Base-by-base conservation (phyloP, 2,329 filamentous ascomycete species). In the Aspergillus melleus region DNA sequence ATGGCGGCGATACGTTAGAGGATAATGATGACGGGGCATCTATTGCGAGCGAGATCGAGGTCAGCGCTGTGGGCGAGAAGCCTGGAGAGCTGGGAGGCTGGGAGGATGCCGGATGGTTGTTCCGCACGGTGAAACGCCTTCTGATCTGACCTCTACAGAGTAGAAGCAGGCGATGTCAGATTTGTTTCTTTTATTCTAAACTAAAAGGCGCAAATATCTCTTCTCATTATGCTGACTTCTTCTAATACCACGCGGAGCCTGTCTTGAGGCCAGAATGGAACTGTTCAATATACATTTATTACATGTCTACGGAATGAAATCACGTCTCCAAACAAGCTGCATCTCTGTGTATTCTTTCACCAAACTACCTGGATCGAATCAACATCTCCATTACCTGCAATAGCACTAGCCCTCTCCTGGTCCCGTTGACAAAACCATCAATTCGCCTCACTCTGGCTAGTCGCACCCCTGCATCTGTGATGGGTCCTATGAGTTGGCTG, bases 61-160 rank as follows among this genome's bases (percentile, higher is more conserved):
- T 54, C n/a, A 10, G 58, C 26, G 49, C 50, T 2, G 16, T 62
- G 29, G 68, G 73, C 47, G 76, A 79, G 58, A 77, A 72, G 29
- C 68, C 74, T 2, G 73, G 74, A 6, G 68, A 72, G 2, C 32
- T 70, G 19, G 83, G 81, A 5, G 83, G 83, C 0, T 87, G 84
- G 84, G 78, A 82, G 61, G 84, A 87, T 74, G 84, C 82, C 32
- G 79, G 80, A 30, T 87, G 84, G 84, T 68, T 87, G 59, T 71
- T 87, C 59, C 81, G 82, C 53, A 79, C 84, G 47, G 82, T 84
- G 54, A 76, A 70, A 59, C 71, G 67, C 52, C 69, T 72, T n/a
- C 62, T 77, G 20, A 61, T 71, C 65, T 72, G 60, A 70, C 55
- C 9, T 49, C 19, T 19, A 12, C 16, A 20, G 29, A 36, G 32